Base-by-base conservation (phyloP, 352 stramenopile genomes). In the Elongisporangium anandrum region DNA sequence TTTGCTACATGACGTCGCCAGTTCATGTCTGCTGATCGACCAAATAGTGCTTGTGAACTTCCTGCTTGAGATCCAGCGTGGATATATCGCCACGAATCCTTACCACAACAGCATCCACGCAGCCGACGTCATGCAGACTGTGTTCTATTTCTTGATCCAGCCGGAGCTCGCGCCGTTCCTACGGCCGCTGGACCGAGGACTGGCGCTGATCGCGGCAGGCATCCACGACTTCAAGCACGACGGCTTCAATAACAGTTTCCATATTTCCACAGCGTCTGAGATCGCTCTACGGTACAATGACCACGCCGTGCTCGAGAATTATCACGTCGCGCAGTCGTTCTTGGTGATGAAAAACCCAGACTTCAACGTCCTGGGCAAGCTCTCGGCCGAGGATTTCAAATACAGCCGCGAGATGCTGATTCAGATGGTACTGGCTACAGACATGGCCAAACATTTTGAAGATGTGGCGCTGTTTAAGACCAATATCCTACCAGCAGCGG, bases 181-280 rank as follows among this genome's bases (percentile, higher is more conserved):
- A 50, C 73, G 85, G 24, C 85, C 87, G 7, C 65, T 93, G 0
- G 85, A 94, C 61, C 73, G 81, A n/a, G 81, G 75, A 23, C 68
- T 92, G 1, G 70, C 88, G 16, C 68, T 97, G 20, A 71, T 96
- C 48, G 79, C 85, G 3, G 88, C 88, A 4, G 81, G 73, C 4
- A 89, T 97, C 50, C 89, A 97, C 65, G 89, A 97, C 57, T 95
- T 94, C 63, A 92, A 87, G 69, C 89, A 97, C 63, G 86, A 95
- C 51, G 89, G 88, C 8, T 93, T 94, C 56, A 97, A 95, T 69
- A 95, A 97, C 64, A 86, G 79, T 26, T 96, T 97, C 50, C 87
- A 96, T 63, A 93, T 96, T 53, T 87, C 75, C 17, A 90, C 85
- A 8, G 81, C 80, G 12, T 94, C 85, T 3, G 87, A 96, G 63